Evolutionary conservation across 257 asterid genomes (phyloP).

Genomic region (Anisodus tanguticus): DNA sequence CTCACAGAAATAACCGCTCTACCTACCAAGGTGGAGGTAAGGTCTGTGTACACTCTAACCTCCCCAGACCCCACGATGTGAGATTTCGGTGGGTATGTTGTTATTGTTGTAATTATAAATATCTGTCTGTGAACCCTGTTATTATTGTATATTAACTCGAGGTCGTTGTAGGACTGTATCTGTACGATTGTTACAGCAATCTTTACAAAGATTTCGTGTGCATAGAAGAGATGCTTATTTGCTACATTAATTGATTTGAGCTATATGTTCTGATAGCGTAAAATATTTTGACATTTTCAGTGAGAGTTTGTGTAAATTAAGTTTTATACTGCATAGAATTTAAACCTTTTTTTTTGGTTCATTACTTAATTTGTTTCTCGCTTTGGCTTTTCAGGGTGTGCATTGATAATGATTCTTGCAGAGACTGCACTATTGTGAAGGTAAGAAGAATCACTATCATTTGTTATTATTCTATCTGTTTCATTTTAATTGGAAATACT

Average conservation of each 20-base stretch:
- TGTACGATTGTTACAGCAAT: not conserved
- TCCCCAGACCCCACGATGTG: too few species aligned
- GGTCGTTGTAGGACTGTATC: too few species aligned
- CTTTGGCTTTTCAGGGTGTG: slow-evolving; percentile 63
- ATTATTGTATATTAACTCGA: too few species aligned
- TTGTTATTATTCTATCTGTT: not conserved
- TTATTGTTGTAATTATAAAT: too few species aligned
- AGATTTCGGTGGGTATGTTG: too few species aligned
- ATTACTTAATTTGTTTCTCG: not conserved
- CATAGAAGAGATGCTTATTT: not conserved
- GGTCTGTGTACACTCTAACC: too few species aligned
- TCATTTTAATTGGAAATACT: not conserved
- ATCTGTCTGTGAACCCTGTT: too few species aligned
- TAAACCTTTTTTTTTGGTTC: not conserved
- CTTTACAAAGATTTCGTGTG: not conserved
- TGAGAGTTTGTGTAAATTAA: not conserved
- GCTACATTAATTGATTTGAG: not conserved
- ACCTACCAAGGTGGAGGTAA: too few species aligned
- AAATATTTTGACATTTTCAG: too few species aligned
- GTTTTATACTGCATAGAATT: not conserved
- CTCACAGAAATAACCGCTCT: too few species aligned
- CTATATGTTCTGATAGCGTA: not conserved
- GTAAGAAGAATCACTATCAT: slow-evolving; percentile 35
- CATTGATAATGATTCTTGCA: slow-evolving; percentile 69
- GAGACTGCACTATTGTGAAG: slow-evolving; percentile 83